Evolutionary conservation across 1,284 basidiomycete species (phyloP), one percentile per base, ranked within the genome.

Genomic region (Apiotrichum gracile): DNA sequence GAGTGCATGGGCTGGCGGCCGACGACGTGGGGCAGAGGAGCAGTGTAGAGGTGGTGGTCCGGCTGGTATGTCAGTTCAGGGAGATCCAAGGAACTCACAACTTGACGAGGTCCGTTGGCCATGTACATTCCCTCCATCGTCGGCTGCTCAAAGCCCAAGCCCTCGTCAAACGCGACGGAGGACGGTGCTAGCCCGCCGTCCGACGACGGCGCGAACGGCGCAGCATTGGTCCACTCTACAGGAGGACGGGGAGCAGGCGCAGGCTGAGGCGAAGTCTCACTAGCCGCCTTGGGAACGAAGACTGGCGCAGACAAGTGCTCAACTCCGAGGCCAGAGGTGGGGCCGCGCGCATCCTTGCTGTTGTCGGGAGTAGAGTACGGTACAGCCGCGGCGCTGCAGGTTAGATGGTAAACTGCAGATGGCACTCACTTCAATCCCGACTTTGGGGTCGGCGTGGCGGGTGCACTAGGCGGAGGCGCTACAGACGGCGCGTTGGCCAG

Each of bases 1-100:
- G 77, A 74, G 60, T 76, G 75, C 54, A 77, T 73, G 34, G 77
- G 75, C 42, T 77, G 75, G 40, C 78, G 73, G 48, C 78, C 78
- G 45, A 77, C 72, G 31, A 78, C 72, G 75, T 77, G 85, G 65
- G 75, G 84, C 65, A 73, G 80, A 0, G 80, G 77, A 0, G 79
- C 76, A 3, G 88, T 86, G 76, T 97, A 97, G 27, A 97, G 81
- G 65, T 97, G 91, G 69, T 97, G 91, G 68, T 96, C 85, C 45
- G 96, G 81, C 85, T 91, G 66, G 25, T 19, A 7, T 10, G 16
- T 57, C n/a, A 59, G 58, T 38, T 8, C 33, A 47, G 31, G 21
- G 19, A 49, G 55, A 2, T 9, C 9, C 4, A 0, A 33, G 7
- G 10, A 42, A 75, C 85, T 67, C 69, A 88, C 87, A 21, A 85